These are phyloP conservation scores for Pseudisothecium myosuroides DNA, from an alignment of 225 moss, liverwort and hornwort genomes.

Conservation along the genomic window DNA sequence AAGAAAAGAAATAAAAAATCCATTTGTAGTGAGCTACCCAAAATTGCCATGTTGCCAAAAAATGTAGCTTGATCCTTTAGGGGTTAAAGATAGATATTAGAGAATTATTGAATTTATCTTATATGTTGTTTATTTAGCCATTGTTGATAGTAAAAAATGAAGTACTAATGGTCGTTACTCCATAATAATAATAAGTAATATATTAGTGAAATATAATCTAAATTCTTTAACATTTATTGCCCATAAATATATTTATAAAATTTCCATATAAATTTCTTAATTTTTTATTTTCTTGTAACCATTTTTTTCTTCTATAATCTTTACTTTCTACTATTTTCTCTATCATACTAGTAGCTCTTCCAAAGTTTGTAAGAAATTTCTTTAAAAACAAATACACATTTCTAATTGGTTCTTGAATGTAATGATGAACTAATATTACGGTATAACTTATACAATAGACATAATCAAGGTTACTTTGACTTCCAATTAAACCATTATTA, in stretches of 20 bases:
- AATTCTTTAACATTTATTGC: neutral
- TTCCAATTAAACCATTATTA: neutral
- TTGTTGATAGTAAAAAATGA: neutral
- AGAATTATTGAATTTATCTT: neutral
- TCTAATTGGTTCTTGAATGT: neutral
- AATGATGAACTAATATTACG: neutral
- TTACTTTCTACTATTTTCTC: neutral
- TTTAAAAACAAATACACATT: fast-evolving
- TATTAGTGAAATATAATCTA: neutral
- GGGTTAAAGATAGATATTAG: neutral
- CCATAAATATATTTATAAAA: neutral
- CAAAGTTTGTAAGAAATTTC: neutral
- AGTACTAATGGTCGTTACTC: neutral
- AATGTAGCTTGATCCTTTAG: no score
- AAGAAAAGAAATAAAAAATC: no score
- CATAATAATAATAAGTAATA: neutral
- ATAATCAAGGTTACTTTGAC: neutral
- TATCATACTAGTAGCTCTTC: neutral
- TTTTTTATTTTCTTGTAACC: neutral
- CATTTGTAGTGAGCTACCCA: no score
- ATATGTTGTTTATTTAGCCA: neutral
- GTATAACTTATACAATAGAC: neutral
- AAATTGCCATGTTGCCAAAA: no score
- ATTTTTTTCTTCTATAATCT: neutral
- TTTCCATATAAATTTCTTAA: neutral